A percentile compares a stretch with the other conserved stretches of the same genome.
Conservation (phyloP, 1,284 basidiomycete genomes). For the Trichosporon faecale region DNA sequence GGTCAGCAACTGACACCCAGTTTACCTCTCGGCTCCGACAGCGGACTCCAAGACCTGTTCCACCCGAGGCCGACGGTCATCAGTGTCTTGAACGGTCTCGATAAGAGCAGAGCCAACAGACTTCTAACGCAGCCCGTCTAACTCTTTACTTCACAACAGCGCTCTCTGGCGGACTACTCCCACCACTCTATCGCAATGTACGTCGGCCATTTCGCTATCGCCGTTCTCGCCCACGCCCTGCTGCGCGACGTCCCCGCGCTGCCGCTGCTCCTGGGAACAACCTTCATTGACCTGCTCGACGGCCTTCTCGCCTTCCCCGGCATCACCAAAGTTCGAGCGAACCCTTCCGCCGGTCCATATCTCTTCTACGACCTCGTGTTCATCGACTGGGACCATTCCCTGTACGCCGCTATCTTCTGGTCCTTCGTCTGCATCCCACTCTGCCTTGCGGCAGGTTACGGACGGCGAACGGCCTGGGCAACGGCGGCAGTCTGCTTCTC, state of each 20-base stretch:
- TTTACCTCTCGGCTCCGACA: too few relatives aligned
- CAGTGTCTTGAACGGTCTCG: too few relatives aligned
- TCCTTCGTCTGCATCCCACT: neutral
- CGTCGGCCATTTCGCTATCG: neutral
- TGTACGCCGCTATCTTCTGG: neutral
- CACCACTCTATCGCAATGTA: neutral
- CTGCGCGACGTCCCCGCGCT: neutral
- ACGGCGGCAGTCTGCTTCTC: neutral
- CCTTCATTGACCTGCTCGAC: neutral
- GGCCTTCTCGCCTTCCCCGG: neutral
- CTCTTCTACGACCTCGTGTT: neutral
- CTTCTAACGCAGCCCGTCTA: too few relatives aligned
- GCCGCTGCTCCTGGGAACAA: neutral
- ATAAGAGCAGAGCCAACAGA: too few relatives aligned
- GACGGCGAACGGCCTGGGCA: neutral
- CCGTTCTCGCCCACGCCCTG: neutral
- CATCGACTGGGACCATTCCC: neutral
- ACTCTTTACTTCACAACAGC: too few relatives aligned
- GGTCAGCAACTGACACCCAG: too few relatives aligned
- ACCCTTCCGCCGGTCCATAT: neutral
- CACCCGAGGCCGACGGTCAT: too few relatives aligned
- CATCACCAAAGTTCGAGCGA: neutral
- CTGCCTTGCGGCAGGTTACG: neutral
- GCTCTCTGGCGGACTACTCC: too few relatives aligned
- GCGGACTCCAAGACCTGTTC: too few relatives aligned